Evolutionary conservation across 2,329 filamentous ascomycete species (phyloP), one percentile per base, ranked within the genome.

Genomic region (Neopestalotiopsis sp.): DNA sequence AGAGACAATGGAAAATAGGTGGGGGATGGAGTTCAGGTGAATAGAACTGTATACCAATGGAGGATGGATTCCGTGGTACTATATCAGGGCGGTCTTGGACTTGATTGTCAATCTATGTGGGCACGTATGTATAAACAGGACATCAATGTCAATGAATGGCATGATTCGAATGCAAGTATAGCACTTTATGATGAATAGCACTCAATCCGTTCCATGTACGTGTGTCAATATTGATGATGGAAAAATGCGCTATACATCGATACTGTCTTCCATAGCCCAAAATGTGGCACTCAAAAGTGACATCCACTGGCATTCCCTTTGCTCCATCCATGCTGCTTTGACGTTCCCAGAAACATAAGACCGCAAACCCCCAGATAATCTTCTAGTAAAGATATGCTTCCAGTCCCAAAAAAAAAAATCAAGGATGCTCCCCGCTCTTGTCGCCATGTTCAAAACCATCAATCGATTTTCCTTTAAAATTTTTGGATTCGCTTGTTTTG

Each of bases 121-220:
- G 34, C 62, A 42, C 52, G 38, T 65, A n/a, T 65, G 38, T 65
- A n/a, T 65, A 49, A 49, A 49, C 28, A 17, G 32, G 17, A 52
- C 17, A 20, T 14, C 45, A n/a, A 10, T 20, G 45, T 52, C 7
- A 52, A n/a, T 52, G 17, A 52, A 52, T n/a, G 45, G 20, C 20
- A 52, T n/a, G 45, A 52, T n/a, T 20, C 4, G 42, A 28, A 49
- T n/a, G 42, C 4, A 14, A 42, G 40, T 12, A 42, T 42, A 42
- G 10, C 40, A 42, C 40, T 14, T 42, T 4, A 42, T 14, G 42
- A 49, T 13, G 17, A 49, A 49, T 38, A 38, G 34, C 34, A 38
- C 34, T 38, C 10, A 10, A 38, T 38, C 34, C 34, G 34, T 38
- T 38, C 24, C 34, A 38, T 10, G 34, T 38, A 38, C 34, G 34